phyloP scores from a whole-genome alignment of 257 asterid species.

The Solanum ossicruentum region DNA sequence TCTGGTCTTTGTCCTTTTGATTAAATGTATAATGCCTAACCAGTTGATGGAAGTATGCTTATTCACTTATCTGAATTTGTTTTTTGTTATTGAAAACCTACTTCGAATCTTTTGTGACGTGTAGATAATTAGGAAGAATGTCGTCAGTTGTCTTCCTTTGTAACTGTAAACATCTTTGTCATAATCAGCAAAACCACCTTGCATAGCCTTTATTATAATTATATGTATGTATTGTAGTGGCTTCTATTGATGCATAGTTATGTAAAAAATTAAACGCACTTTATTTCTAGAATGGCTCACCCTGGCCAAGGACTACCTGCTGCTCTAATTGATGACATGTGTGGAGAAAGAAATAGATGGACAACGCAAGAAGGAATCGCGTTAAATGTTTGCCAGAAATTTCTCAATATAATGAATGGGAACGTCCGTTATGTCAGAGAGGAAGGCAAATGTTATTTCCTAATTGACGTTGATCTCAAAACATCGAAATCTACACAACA shows the following conservation, averaged over 20 bases:
- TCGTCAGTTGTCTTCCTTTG: background rate
- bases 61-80: background rate
- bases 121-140: background rate
- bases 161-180: background rate
- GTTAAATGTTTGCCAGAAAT: conserved; percentile 30
- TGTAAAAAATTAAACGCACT: background rate
- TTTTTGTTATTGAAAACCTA: background rate
- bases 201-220: background rate
- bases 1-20: background rate
- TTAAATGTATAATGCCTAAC: background rate
- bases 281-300: conserved; percentile 43
- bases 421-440: conserved; percentile 34
- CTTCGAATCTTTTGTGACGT: background rate
- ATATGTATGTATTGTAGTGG: background rate
- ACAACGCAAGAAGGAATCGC: conserved; percentile 34
- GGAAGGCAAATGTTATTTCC: conserved; percentile 26
- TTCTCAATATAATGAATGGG: conserved; percentile 43
- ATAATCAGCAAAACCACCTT: background rate
- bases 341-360: conserved; percentile 11
- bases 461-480: conserved; percentile 28
- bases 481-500: conserved; percentile 4
- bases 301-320: conserved; percentile 53
- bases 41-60: background rate
- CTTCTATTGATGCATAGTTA: background rate
- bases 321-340: conserved; percentile 38